Evolutionary conservation across 2,329 filamentous ascomycete species (phyloP), one percentile per base, ranked within the genome.

Genomic region (Stagonosporopsis tanaceti): DNA sequence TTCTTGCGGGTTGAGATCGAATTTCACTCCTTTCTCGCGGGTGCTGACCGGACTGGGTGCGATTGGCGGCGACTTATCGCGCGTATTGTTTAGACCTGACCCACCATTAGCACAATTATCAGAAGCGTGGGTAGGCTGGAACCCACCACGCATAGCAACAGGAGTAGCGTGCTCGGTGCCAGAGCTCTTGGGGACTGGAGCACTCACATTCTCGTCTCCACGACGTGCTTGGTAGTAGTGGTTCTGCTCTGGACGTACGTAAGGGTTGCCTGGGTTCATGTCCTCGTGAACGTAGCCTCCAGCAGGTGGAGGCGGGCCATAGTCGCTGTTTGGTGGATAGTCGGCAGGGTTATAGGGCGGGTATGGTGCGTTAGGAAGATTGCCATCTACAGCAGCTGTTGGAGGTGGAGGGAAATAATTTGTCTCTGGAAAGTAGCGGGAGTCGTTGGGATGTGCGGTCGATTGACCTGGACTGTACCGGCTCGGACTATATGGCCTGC

Each of bases 171-270:
- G 57, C 47, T 51, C 50, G 62, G 62, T 60, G 64, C 61, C 46
- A 61, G 62, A 47, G 62, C 73, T 71, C 64, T 57, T 55, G 69
- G 65, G 68, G 61, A 59, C 63, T 62, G 64, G 68, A 74, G 76
- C 76, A 83, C 81, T 82, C 80, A 83, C 81, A 81, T 82, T 79
- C 63, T 79, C 78, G 72, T 77, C 74, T 65, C 71, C 72, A 57
- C 67, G 74, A 56, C 70, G 70, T 41, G 68, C 69, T 60, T 72
- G 71, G 67, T 75, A 69, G 62, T 76, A 73, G 51, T 75, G 62
- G 47, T 61, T 60, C 37, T 64, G 64, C n/a, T 66, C 63, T 11
- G 57, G 59, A 12, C 60, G 64, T n/a, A 64, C 68, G 39, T 72
- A 72, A 3, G 68, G 69, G 44, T 72, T 72, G 15, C 69, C 68